Evolutionary conservation across 441 rosid genomes (phyloP), one percentile per base, ranked within the genome.

Genomic region (Metrosideros polymorpha): DNA sequence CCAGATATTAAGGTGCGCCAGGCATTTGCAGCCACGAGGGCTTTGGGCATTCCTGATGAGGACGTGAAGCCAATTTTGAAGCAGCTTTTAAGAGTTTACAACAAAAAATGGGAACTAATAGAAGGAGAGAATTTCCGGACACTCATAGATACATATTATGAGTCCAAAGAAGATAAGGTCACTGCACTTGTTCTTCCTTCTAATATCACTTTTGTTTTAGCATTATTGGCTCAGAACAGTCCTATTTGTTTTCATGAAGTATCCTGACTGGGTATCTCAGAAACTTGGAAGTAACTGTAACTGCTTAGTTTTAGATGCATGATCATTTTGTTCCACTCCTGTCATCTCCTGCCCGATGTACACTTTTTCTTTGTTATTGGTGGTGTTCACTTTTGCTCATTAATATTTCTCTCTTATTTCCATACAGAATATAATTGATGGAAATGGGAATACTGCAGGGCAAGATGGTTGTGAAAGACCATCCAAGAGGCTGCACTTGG

Each of bases 101-200:
- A 87, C 45, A 86, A 32, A 47, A 92, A 92, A 9, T 96, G 99
- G 99, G 94, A 92, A 15, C 87, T 7, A 12, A 91, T 97, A 0
- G 96, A 91, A 90, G 88, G 92, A 45, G 96, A 97, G 84, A 88
- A 93, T 75, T 95, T 92, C 82, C 89, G 89, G 35, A 91, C 90
- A 49, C 89, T 97, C 17, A 27, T 92, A 82, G 98, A 97, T 85
- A 90, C 93, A 52, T 91, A 92, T 83, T 94, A 92, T 77, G 93
- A 92, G 71, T 57, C 12, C 49, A 91, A 91, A 51, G 95, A 92
- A 61, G 89, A 84, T 76, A 85, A 91, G 91, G 93, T 91, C 51
- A 59, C 35, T 17, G 25, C 30, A 84, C 53, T 51, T 56, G 49
- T 79, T 51, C 39, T 82, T 86, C 45, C 43, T 54, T 51, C 85